A percentile compares a stretch with the other conserved stretches of the same genome.
Conservation (phyloP, 768 basidiomycete genomes). For the Strobilomyces dryophilus region DNA sequence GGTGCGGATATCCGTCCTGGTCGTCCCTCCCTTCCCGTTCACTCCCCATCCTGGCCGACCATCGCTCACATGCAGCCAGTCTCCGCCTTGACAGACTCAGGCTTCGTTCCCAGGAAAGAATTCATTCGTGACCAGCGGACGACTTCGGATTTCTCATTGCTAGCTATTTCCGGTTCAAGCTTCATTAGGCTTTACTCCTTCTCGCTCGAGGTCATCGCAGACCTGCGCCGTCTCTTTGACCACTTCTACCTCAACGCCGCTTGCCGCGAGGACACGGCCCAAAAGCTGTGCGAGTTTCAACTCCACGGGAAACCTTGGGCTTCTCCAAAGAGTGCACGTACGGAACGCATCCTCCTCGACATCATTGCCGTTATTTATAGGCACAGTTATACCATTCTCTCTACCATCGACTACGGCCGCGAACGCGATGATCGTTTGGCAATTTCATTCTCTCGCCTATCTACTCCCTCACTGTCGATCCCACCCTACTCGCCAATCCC, state of each 20-base stretch:
- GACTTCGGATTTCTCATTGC: slow-evolving; percentile 61
- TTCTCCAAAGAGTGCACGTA: slow-evolving; percentile 56
- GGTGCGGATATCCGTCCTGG: slow-evolving; percentile 24
- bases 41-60: slow-evolving; percentile 22
- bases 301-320: slow-evolving; percentile 72
- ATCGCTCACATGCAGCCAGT: slow-evolving; percentile 30
- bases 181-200: slow-evolving; percentile 71
- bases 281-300: slow-evolving; percentile 62
- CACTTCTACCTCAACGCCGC: slow-evolving; percentile 38
- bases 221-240: slow-evolving; percentile 56
- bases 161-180: slow-evolving; percentile 63
- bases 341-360: slow-evolving; percentile 68
- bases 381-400: slow-evolving; percentile 60
- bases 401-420: slow-evolving; percentile 72
- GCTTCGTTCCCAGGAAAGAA: slow-evolving; percentile 68
- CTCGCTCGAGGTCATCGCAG: slow-evolving; percentile 45
- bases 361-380: slow-evolving; percentile 60
- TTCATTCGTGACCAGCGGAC: slow-evolving; percentile 57
- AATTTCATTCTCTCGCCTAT: slow-evolving; percentile 63
- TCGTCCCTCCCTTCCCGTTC: slow-evolving; percentile 18
- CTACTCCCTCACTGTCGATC: slow-evolving; percentile 31
- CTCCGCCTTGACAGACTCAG: slow-evolving; percentile 37
- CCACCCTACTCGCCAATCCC: slow-evolving; percentile 37
- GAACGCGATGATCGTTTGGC: slow-evolving; percentile 71
- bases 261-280: slow-evolving; percentile 50